Base-by-base conservation (phyloP, 2,329 filamentous ascomycete genomes). In the Beauveria sp. region DNA sequence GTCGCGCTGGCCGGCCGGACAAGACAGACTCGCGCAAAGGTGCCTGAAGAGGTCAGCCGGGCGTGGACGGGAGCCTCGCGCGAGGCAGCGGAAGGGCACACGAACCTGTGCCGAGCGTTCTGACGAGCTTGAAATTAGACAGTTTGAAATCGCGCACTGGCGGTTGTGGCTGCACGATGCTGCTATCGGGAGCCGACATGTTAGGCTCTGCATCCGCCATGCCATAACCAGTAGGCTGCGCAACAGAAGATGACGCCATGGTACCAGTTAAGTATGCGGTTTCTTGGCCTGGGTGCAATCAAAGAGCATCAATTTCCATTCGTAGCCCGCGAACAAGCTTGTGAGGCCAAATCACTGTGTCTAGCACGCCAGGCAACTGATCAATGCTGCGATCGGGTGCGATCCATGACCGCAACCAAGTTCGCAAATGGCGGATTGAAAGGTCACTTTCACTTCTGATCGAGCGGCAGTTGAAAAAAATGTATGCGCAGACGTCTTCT, bases 21-120 rank as follows among this genome's bases (percentile, higher is more conserved):
- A 63, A 93, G 84, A 79, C 88, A 92, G 51, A 94, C 90, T 65
- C 90, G 82, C 66, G 90, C 90, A 77, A 94, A 94, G 14, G 89
- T 92, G 65, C 89, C 88, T 87, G 41, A 26, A 10, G 61, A 41
- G 63, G 62, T 60, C 47, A 51, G 46, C 40, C 10, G 24, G 34
- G 12, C 24, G 24, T 44, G 14, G 18, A 20, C 2, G 47, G 44
- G 44, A 55, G n/a, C 44, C 44, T 37, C 28, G 55, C 48, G 59
- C n/a, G 56, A 55, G 61, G 48, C 41, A 61, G 51, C 8, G 41
- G 37, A 50, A 5, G 51, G 20, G 22, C 54, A 72, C 76, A 67
- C 60, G 16, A 76, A 87, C 88, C 89, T 46, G 89, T 92, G 64
- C 87, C 90, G 64, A 93, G 76, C 14, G 90, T 92, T 72, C 89